Evolutionary conservation across 306 rosid genomes (phyloP), one percentile per base, ranked within the genome.

Genomic region (Prosopis cineraria): DNA sequence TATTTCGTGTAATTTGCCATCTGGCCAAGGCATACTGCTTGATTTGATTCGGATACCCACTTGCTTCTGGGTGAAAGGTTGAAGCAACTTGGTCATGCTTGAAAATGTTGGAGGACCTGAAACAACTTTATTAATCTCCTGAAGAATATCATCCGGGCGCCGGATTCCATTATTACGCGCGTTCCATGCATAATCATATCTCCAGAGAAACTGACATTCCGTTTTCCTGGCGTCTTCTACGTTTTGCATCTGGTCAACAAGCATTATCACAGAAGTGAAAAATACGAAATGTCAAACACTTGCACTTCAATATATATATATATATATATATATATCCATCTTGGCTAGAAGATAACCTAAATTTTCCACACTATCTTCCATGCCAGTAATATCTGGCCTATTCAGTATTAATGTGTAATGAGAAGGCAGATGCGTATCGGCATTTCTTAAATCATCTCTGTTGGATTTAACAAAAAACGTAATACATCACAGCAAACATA

Each of bases 161-260:
- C 90, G 68, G 31, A 63, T 74, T 40, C 97, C 96, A 70, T 94
- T 94, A 19, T 8, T 63, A 77, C 65, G 67, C 14, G 88, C 50
- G 86, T 90, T 94, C 98, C 98, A 94, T 16, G 97, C 97, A 80
- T 89, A 92, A 85, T 94, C 97, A 80, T 90, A 94, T 80, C 85
- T 86, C 24, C 44, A 74, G 25, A 94, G 98, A 58, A 94, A 88
- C 80, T 68, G 86, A 73, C 74, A 63, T 84, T 94, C 96, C 62
- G 89, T 94, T 78, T 66, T 76, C 72, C 47, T 58, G 19, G 94
- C 98, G 25, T 85, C 81, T 44, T 86, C 82, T 83, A 90, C 89
- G 82, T 47, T 89, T 73, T 85, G 81, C 97, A 88, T 89, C 97
- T 94, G 90, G 75, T 79, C 69, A 78, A 84, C 37, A 82, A 75